Conservation (phyloP, 2,329 filamentous ascomycete genomes). For the Colletotrichum sp. region DNA sequence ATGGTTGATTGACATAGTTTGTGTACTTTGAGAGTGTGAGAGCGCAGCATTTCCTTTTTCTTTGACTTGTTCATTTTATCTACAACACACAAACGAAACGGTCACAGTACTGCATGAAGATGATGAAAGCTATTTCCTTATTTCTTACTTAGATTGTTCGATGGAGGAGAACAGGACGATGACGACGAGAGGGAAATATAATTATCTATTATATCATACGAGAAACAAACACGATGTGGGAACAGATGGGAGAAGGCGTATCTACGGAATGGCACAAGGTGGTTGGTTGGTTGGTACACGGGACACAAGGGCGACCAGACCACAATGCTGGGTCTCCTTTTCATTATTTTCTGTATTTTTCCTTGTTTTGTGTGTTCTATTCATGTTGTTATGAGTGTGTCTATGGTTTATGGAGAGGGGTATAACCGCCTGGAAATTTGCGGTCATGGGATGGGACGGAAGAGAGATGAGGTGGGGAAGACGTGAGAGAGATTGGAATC, state of each 20-base stretch:
- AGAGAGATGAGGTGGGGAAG: neutral
- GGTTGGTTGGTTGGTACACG: neutral
- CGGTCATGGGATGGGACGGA: neutral
- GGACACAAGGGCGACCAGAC: conserved; percentile 20
- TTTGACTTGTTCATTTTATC: neutral
- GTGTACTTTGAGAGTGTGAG: neutral
- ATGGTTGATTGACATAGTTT: neutral
- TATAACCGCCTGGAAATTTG: neutral
- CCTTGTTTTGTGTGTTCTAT: neutral
- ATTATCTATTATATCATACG: neutral
- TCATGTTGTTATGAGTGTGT: neutral
- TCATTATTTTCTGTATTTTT: neutral
- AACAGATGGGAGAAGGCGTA: neutral
- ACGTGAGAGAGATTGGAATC: neutral
- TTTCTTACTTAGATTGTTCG: neutral
- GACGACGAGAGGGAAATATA: neutral
- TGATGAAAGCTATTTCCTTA: neutral
- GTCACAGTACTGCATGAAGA: neutral
- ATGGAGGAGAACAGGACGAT: neutral
- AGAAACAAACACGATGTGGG: neutral
- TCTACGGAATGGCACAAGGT: neutral
- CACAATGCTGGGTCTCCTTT: conserved; percentile 17
- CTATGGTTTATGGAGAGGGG: neutral
- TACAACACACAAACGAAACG: neutral
- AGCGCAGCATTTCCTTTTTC: neutral